Conservation (phyloP, 2,329 filamentous ascomycete species). For the Trematosphaeria pertusa region DNA sequence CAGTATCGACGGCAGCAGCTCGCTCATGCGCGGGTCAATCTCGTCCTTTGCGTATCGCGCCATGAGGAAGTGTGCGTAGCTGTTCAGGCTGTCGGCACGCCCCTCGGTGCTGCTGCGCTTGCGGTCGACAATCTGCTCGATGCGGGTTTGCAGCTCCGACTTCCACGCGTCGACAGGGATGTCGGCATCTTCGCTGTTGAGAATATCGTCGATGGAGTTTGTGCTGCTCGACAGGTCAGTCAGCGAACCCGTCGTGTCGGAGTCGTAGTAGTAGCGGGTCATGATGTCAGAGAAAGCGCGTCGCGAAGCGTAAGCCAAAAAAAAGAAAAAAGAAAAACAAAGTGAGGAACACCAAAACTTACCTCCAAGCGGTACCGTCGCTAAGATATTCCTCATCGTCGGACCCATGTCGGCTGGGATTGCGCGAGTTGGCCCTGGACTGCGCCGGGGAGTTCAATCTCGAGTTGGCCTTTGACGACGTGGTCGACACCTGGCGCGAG, state of each 20-base stretch:
- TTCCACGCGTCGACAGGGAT: constrained; percentile 64
- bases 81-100: constrained; percentile 68
- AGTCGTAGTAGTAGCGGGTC: constrained; percentile 12
- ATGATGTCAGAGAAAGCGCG: constrained; percentile 35
- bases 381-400: constrained; percentile 69
- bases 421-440: constrained; percentile 58
- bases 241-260: constrained; percentile 27
- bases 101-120: constrained; percentile 79
- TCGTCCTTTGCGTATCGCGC: constrained; percentile 71
- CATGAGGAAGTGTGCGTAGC: constrained; percentile 71
- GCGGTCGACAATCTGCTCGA: constrained; percentile 75
- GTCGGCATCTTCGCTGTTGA: constrained; percentile 58
- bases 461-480: constrained; percentile 65
- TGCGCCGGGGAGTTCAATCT: constrained; percentile 63
- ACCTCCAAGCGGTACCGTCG: constrained; percentile 67
- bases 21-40: constrained; percentile 64
- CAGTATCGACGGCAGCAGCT: constrained; percentile 70
- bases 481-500: constrained; percentile 62
- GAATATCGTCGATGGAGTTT: constrained; percentile 72
- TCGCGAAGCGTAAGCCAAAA: constrained; percentile 16
- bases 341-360: constrained; percentile 28
- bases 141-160: constrained; percentile 67
- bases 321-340: constrained; percentile 15
- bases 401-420: constrained; percentile 67
- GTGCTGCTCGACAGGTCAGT: constrained; percentile 52